These are phyloP conservation scores for Fraxinus platypoda DNA, from an alignment of 305 asterid species.

Conservation along the genomic window DNA sequence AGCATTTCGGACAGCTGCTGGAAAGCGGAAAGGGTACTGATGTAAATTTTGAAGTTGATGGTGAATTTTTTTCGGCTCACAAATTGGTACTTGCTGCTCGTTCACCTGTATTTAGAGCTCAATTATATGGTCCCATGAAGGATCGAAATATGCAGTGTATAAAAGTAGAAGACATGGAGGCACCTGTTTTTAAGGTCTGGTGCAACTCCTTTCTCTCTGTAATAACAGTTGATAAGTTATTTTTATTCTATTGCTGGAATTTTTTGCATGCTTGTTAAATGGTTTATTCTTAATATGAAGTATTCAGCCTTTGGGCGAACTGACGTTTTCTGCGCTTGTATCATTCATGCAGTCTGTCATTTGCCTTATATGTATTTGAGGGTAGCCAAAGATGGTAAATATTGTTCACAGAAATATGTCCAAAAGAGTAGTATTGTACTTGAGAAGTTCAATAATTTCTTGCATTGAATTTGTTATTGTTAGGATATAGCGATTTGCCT, in stretches of 20 bases:
- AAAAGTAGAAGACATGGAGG: constrained; percentile 74
- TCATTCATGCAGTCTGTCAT: background rate
- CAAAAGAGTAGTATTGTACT: background rate
- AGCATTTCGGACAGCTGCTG: constrained; percentile 80
- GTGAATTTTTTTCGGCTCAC: constrained; percentile 74
- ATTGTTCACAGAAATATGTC: background rate
- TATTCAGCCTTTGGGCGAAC: background rate
- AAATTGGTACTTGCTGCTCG: constrained; percentile 94
- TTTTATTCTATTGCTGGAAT: background rate
- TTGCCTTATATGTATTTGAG: background rate
- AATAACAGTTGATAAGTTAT: background rate
- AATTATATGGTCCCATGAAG: constrained; percentile 94
- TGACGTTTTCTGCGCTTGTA: background rate
- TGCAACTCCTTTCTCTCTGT: background rate
- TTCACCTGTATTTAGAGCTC: constrained; percentile 95
- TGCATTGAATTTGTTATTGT: background rate
- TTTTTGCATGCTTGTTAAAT: background rate
- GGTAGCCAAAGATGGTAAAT: background rate
- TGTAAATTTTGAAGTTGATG: constrained; percentile 71
- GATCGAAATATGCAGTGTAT: constrained; percentile 68
- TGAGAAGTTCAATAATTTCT: background rate
- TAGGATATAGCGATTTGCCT: background rate
- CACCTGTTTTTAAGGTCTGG: constrained; percentile 82
- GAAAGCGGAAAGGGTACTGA: constrained; percentile 77
- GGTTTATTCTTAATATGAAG: background rate